phyloP scores from a whole-genome alignment of 1,139 yeast genomes.

The Blastobotrys arbuscula region DNA sequence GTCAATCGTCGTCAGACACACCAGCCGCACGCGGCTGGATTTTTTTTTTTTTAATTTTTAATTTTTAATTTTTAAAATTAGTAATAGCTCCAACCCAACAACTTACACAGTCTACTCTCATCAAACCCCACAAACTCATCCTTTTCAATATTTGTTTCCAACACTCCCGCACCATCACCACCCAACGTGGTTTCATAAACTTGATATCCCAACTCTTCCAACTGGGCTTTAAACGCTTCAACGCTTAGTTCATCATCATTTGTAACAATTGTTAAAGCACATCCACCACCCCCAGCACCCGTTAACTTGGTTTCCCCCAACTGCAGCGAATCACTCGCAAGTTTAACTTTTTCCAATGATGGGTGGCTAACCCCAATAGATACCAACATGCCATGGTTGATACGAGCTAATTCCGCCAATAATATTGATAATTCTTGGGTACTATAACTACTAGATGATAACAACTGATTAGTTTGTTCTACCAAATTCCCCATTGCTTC shows the following conservation, averaged over 20 bases:
- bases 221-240: constrained; percentile 34
- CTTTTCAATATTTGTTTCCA: not conserved
- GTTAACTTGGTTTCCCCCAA: constrained; percentile 91
- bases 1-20: no score
- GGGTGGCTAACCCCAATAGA: constrained; percentile 94
- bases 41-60: no score
- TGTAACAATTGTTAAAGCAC: constrained; percentile 80
- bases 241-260: constrained; percentile 43
- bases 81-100: no score
- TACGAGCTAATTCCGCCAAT: constrained; percentile 61
- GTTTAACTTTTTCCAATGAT: constrained; percentile 64
- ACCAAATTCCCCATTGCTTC: constrained; percentile 46
- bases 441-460: constrained; percentile 1
- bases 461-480: constrained; percentile 54
- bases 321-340: constrained; percentile 51
- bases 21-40: no score
- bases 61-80: no score
- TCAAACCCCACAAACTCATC: not conserved
- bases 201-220: constrained; percentile 43
- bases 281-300: constrained; percentile 99
- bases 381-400: constrained; percentile 84
- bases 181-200: constrained; percentile 82
- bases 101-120: no score
- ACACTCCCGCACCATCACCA: constrained; percentile 73
- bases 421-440: not conserved